These are phyloP conservation scores for Sphaerobolus stellatus DNA, from an alignment of 1,284 basidiomycete genomes.

Conservation along the genomic window DNA sequence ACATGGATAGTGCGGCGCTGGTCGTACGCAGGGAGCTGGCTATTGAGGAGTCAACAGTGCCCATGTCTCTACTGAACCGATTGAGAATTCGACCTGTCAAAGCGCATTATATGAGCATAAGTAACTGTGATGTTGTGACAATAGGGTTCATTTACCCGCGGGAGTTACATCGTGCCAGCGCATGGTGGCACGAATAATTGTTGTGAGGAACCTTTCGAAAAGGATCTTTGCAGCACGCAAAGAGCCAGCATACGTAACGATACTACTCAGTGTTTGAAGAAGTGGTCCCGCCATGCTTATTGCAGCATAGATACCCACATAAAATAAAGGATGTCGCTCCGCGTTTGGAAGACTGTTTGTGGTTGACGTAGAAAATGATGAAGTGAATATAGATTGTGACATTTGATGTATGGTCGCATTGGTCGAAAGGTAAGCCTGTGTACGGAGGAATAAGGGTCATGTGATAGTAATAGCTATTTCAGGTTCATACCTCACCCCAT, in stretches of 20 bases:
- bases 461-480: too few species aligned
- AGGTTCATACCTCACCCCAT: slow-evolving; percentile 78
- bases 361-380: too few species aligned
- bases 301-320: slow-evolving; percentile 58
- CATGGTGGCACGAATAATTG: slow-evolving; percentile 62
- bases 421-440: neutral
- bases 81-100: slow-evolving; percentile 57
- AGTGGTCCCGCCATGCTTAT: slow-evolving; percentile 51
- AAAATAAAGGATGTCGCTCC: slow-evolving; percentile 58
- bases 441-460: too few species aligned
- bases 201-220: slow-evolving; percentile 52
- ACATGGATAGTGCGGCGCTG: slow-evolving; percentile 68
- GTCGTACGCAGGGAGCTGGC: slow-evolving; percentile 70
- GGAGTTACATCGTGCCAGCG: slow-evolving; percentile 51
- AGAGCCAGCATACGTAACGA: slow-evolving; percentile 60
- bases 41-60: slow-evolving; percentile 74
- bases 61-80: slow-evolving; percentile 73
- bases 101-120: too few species aligned
- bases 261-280: slow-evolving; percentile 43
- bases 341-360: slow-evolving; percentile 41
- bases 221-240: slow-evolving; percentile 58
- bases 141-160: too few species aligned
- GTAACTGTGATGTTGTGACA: too few species aligned
- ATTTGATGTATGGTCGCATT: too few species aligned
- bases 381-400: too few species aligned